Conservation (phyloP, 2,329 filamentous ascomycete genomes). For the Albophoma yamanashiensis region DNA sequence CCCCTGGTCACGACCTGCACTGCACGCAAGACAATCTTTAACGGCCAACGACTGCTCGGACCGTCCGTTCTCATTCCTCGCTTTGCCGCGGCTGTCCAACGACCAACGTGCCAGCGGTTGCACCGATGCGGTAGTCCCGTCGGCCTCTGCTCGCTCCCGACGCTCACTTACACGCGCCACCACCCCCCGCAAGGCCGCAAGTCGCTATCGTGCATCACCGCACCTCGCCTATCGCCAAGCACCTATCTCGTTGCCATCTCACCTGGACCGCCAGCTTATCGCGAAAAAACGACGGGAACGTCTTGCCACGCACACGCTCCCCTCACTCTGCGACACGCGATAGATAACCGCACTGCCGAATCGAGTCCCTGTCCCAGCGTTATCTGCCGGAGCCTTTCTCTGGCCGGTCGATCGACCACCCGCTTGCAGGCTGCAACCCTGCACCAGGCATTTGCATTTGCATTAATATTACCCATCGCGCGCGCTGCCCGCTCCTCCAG, state of each 20-base stretch:
- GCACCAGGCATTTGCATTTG: neutral
- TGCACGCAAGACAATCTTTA: neutral
- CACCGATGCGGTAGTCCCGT: neutral
- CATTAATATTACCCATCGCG: neutral
- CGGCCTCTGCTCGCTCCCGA: neutral
- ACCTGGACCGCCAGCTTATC: neutral
- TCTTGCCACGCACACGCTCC: neutral
- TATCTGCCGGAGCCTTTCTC: constrained; percentile 1
- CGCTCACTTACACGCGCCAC: neutral
- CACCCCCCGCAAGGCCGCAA: neutral
- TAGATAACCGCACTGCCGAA: constrained; percentile 1
- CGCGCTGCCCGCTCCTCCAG: neutral
- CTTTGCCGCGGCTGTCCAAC: neutral
- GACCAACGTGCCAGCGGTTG: neutral
- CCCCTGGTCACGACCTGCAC: neutral
- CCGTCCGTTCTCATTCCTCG: neutral
- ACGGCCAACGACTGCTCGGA: neutral
- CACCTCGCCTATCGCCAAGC: neutral
- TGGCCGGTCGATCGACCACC: constrained; percentile 1
- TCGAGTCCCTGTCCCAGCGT: neutral
- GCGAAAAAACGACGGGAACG: neutral
- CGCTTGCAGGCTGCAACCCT: neutral
- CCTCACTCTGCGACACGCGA: neutral
- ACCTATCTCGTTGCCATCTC: neutral
- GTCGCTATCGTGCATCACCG: neutral